A percentile compares a stretch with the other conserved stretches of the same genome.
These are phyloP conservation scores for Vigna nakashimae DNA, from an alignment of 306 rosid species.

Conservation along the genomic window DNA sequence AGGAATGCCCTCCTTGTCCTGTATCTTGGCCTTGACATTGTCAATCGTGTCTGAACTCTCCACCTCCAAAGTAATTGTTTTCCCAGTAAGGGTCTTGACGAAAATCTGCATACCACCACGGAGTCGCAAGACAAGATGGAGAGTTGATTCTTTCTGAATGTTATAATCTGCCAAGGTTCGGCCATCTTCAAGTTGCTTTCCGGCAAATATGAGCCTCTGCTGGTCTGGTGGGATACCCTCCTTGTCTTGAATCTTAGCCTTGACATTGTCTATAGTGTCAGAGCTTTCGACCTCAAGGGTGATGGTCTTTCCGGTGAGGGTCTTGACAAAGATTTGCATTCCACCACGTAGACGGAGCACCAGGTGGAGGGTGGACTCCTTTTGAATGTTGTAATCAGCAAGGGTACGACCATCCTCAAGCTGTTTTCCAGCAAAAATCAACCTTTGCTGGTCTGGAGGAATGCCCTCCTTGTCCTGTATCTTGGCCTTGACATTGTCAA, in stretches of 20 bases:
- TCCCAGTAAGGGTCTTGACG: not conserved
- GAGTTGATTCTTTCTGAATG: not conserved
- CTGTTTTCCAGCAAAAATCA: conserved; percentile 43
- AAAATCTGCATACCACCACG: conserved; percentile 5
- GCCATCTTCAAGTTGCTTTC: conserved; percentile 8
- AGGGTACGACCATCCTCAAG: conserved; percentile 41
- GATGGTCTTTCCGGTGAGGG: conserved; percentile 34
- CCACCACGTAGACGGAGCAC: conserved; percentile 42
- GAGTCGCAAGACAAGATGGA: not conserved
- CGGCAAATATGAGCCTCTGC: conserved; percentile 42
- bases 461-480: conserved; percentile 6
- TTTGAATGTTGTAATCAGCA: conserved; percentile 42
- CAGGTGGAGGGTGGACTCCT: conserved; percentile 31
- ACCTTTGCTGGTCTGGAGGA: not conserved
- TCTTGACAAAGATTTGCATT: conserved; percentile 41
- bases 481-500: not conserved
- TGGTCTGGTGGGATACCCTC: conserved; percentile 45
- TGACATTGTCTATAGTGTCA: conserved; percentile 36
- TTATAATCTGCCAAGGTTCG: not conserved
- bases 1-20: conserved; percentile 5
- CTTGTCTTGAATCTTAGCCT: conserved; percentile 40
- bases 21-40: not conserved
- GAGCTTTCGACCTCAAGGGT: conserved; percentile 44
- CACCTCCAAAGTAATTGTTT: not conserved
- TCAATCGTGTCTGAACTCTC: not conserved